Percentiles rank a stretch among this genome's conserved stretches.
These are phyloP conservation scores for Ailanthus altissimus DNA, from an alignment of 345 rosid genomes.

Conservation along the genomic window DNA sequence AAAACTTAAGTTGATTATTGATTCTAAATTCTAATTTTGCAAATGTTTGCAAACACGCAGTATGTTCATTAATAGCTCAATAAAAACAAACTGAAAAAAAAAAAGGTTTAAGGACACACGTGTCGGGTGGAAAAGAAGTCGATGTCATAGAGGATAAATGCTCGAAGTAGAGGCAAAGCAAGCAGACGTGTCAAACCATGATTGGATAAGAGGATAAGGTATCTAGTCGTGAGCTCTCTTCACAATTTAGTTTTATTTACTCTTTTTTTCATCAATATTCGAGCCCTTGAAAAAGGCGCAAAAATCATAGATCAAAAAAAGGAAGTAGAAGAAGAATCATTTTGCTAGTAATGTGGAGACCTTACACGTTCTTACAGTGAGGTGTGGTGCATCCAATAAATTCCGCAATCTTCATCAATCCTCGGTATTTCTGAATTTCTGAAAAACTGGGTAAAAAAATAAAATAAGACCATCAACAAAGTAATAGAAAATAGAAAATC, in stretches of 20 bases:
- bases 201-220: constrained; percentile 8
- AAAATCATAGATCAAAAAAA: neutral
- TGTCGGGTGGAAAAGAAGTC: neutral
- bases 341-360: neutral
- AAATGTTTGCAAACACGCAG: too few species aligned
- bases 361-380: neutral
- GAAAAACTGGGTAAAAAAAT: constrained; percentile 24
- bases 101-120: neutral
- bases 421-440: constrained; percentile 15
- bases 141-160: neutral
- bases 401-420: too few species aligned
- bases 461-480: constrained; percentile 23
- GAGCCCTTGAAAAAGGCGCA: neutral
- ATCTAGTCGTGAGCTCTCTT: neutral
- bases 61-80: too few species aligned
- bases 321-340: too few species aligned
- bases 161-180: neutral
- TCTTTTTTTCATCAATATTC: neutral
- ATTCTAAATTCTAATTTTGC: too few species aligned
- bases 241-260: neutral
- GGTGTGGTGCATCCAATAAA: neutral
- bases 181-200: constrained; percentile 11
- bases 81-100: too few species aligned
- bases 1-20: too few species aligned
- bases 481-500: too few species aligned